Evolutionary conservation across 306 rosid species (phyloP).

Genomic region (Sphenostylis stenocarpa): DNA sequence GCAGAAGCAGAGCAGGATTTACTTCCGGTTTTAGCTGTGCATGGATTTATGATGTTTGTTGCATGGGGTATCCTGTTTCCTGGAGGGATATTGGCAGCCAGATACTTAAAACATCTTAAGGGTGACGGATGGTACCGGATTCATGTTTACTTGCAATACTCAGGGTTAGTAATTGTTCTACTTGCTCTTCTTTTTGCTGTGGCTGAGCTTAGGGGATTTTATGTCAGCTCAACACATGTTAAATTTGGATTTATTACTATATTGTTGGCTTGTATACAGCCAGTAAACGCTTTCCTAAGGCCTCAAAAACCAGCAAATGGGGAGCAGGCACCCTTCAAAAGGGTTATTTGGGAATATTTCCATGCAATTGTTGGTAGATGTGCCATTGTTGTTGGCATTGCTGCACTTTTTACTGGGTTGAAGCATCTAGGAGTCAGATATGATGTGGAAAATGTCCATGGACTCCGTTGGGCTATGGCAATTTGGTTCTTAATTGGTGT

Average conservation of each 20-base stretch:
- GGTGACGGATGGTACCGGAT: constrained; percentile 90
- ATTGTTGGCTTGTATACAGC: constrained; percentile 69
- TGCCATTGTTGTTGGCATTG: constrained; percentile 67
- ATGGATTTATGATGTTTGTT: constrained; percentile 94
- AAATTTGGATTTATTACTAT: constrained; percentile 70
- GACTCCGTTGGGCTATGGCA: constrained; percentile 70
- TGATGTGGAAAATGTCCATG: constrained; percentile 65
- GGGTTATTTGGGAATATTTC: constrained; percentile 80
- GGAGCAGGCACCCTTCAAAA: constrained; percentile 52
- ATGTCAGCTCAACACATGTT: constrained; percentile 72
- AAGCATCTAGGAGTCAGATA: constrained; percentile 81
- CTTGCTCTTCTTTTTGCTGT: constrained; percentile 91
- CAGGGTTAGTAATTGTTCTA: constrained; percentile 73
- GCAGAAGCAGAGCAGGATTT: constrained; percentile 95
- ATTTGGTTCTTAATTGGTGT: constrained; percentile 57
- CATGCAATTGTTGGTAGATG: constrained; percentile 73
- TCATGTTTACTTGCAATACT: constrained; percentile 89
- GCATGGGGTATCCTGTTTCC: constrained; percentile 97
- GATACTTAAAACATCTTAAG: constrained; percentile 88
- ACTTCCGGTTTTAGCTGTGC: constrained; percentile 87
- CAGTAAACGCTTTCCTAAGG: constrained; percentile 68
- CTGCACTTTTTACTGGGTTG: constrained; percentile 83
- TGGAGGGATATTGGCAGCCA: constrained; percentile 81
- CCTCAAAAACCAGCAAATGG: constrained; percentile 60
- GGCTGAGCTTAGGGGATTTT: constrained; percentile 87